phyloP scores from a whole-genome alignment of 164 flowering plant genomes.

The Tetracentron sinense region DNA sequence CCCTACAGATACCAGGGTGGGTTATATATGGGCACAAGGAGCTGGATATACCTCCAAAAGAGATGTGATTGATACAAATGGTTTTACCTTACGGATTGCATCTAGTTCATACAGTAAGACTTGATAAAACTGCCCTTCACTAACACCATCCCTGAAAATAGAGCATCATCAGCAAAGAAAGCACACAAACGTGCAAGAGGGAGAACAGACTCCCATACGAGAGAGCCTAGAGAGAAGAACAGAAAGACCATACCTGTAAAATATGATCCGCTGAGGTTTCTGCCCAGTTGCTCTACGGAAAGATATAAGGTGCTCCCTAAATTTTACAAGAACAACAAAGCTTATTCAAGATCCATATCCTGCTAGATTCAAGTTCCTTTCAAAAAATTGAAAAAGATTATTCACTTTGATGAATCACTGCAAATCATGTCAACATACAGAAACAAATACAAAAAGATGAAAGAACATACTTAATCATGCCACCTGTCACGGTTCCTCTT shows the following conservation, averaged over 20 bases:
- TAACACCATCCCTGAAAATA: slow-evolving; percentile 75
- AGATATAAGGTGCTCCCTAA: slow-evolving; percentile 87
- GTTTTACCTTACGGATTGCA: slow-evolving; percentile 76
- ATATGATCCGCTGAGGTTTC: slow-evolving; percentile 90
- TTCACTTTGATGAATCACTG: neutral
- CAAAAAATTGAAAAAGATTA: too few relatives aligned
- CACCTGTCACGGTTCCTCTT: slow-evolving; percentile 54
- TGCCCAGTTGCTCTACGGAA: slow-evolving; percentile 87
- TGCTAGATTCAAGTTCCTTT: neutral
- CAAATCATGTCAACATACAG: neutral
- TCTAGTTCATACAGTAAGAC: slow-evolving; percentile 78
- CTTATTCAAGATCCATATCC: neutral
- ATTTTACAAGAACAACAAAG: slow-evolving; percentile 3
- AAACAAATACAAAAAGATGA: neutral
- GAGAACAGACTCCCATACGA: neutral
- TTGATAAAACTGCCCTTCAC: slow-evolving; percentile 91
- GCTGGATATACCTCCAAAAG: neutral
- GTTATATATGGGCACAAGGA: neutral
- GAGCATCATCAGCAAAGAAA: neutral
- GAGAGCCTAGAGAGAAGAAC: neutral
- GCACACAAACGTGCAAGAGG: neutral
- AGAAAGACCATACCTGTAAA: slow-evolving; percentile 53
- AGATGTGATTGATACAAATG: neutral
- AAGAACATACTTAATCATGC: slow-evolving; percentile 62
- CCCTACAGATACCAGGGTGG: too few relatives aligned